Conservation (phyloP, 2,329 filamentous ascomycete genomes). For the Arthroderma sp. region DNA sequence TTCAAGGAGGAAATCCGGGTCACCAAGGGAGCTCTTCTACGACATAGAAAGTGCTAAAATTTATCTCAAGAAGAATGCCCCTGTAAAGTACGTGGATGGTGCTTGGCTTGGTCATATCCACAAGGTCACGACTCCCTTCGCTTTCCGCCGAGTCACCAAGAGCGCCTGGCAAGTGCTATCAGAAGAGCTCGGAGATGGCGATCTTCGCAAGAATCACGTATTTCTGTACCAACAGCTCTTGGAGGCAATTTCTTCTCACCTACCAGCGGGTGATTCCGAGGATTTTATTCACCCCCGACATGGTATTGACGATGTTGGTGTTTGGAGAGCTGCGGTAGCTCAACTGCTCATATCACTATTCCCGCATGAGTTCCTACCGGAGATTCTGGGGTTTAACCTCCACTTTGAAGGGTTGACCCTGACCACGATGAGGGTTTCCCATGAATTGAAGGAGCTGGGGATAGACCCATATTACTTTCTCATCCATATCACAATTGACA, state of each 20-base stretch:
- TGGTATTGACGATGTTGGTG: conserved; percentile 15
- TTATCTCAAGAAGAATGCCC: conserved; percentile 30
- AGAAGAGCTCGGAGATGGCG: conserved; percentile 40
- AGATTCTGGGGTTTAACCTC: conserved; percentile 40
- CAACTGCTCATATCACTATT: conserved; percentile 38
- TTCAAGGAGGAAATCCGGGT: conserved; percentile 20
- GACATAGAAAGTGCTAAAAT: conserved; percentile 24
- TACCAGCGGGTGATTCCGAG: conserved; percentile 21
- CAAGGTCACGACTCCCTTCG: conserved; percentile 32
- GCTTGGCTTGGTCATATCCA: conserved; percentile 37
- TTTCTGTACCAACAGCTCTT: conserved; percentile 23
- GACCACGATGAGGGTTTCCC: conserved; percentile 27
- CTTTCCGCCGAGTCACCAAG: conserved; percentile 26
- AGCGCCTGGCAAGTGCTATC: conserved; percentile 38
- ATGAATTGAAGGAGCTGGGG: conserved; percentile 33
- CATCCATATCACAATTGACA: conserved; percentile 41
- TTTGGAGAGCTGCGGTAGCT: conserved; percentile 34
- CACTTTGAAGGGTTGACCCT: conserved; percentile 34
- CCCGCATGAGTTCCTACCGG: conserved; percentile 37
- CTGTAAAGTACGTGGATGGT: conserved; percentile 37
- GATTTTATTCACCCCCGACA: conserved; percentile 19
- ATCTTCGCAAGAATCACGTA: conserved; percentile 35
- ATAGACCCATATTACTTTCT: conserved; percentile 37
- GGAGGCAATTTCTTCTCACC: conserved; percentile 16
- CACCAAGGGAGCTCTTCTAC: conserved; percentile 24